These are phyloP conservation scores for Didymella arachidicola DNA, from an alignment of 2,329 filamentous ascomycete species.

Conservation along the genomic window DNA sequence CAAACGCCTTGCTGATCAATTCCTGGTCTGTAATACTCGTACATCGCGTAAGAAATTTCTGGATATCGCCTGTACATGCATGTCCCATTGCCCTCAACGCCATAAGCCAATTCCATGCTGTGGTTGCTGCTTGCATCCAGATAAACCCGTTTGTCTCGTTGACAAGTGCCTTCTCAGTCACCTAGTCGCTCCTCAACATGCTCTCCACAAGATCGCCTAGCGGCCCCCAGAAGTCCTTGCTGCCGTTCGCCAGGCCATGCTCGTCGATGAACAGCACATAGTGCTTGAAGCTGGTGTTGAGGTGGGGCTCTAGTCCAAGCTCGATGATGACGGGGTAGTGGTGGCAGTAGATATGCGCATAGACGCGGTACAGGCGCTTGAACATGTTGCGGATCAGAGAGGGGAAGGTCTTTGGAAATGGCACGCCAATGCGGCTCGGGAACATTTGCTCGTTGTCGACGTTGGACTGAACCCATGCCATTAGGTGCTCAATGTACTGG, in stretches of 20 bases:
- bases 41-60: slow-evolving; percentile 16
- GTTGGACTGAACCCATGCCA: slow-evolving; percentile 94
- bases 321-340: slow-evolving; percentile 97
- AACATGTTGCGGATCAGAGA: slow-evolving; percentile 98
- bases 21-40: slow-evolving; percentile 14
- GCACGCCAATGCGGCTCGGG: slow-evolving; percentile 92
- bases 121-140: slow-evolving; percentile 1
- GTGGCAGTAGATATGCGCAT: slow-evolving; percentile 96
- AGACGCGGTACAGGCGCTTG: slow-evolving; percentile 98
- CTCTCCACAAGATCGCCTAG: slow-evolving; percentile 95
- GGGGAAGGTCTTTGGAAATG: slow-evolving; percentile 89
- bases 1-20: slow-evolving; percentile 1
- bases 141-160: not conserved
- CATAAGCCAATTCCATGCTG: slow-evolving; percentile 9
- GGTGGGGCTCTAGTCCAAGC: slow-evolving; percentile 91
- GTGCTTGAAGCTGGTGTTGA: slow-evolving; percentile 99
- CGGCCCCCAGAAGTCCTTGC: slow-evolving; percentile 95
- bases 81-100: slow-evolving; percentile 13
- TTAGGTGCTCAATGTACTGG: slow-evolving; percentile 96
- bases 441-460: slow-evolving; percentile 96
- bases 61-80: slow-evolving; percentile 19
- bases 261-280: slow-evolving; percentile 99
- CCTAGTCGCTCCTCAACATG: slow-evolving; percentile 89
- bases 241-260: slow-evolving; percentile 85
- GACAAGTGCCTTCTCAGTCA: not conserved